Percentiles rank a stretch among this genome's conserved stretches.
Evolutionary conservation across 2,329 filamentous ascomycete genomes (phyloP).

Genomic region (Calonectria henricotiae): DNA sequence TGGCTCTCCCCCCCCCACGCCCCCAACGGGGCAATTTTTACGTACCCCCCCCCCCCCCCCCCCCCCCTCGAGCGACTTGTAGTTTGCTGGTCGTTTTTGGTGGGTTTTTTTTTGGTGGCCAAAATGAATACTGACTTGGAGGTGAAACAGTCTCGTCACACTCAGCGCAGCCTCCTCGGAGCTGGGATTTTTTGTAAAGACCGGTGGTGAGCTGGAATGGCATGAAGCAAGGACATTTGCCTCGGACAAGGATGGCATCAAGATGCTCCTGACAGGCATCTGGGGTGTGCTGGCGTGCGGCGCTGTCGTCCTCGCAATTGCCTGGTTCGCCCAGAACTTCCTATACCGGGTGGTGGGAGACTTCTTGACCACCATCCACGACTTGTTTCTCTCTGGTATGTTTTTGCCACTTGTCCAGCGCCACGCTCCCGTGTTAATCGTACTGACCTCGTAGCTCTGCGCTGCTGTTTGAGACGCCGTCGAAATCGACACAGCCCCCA

Average conservation of each 20-base stretch:
- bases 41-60: slow-evolving; percentile 49
- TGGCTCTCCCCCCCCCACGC: no score
- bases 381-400: slow-evolving; percentile 41
- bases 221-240: slow-evolving; percentile 54
- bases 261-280: slow-evolving; percentile 55
- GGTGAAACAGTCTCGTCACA: slow-evolving; percentile 47
- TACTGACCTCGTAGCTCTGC: neutral
- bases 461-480: slow-evolving; percentile 21
- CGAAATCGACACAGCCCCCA: neutral
- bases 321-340: slow-evolving; percentile 48
- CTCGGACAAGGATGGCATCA: slow-evolving; percentile 53
- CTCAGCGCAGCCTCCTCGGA: slow-evolving; percentile 54
- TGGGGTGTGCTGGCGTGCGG: slow-evolving; percentile 49
- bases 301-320: slow-evolving; percentile 45
- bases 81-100: neutral
- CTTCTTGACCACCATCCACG: slow-evolving; percentile 40
- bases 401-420: neutral
- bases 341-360: slow-evolving; percentile 48
- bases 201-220: slow-evolving; percentile 56
- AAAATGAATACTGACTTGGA: slow-evolving; percentile 29
- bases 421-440: neutral
- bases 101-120: neutral
- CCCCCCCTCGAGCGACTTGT: neutral
- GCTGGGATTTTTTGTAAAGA: slow-evolving; percentile 55
- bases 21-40: slow-evolving; percentile 48